Base-by-base conservation (phyloP, 495 filamentous ascomycete species). In the Hypoxylon cercidicola region DNA sequence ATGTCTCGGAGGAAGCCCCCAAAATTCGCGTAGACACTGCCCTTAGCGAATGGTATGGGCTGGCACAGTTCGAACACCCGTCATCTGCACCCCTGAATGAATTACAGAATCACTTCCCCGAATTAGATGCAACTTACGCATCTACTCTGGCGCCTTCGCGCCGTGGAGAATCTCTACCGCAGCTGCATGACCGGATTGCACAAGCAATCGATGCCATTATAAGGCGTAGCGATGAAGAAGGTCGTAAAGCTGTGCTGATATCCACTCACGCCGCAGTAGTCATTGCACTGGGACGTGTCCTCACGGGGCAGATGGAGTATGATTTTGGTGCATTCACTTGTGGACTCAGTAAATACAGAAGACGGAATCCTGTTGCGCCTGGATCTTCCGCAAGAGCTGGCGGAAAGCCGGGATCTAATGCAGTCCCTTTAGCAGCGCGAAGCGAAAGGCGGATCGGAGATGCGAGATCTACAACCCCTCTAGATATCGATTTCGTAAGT, bases 261-360 rank as follows among this genome's bases (percentile, higher is more conserved):
- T 96, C 90, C 74, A 88, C 92, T n/a, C 95, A 99, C 79, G 95
- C 94, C 0, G 95, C 95, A 18, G 83, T 87, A 12, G 81, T 97
- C 68, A 96, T 99, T 69, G 89, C 90, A 5, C 87, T 93, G 54
- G 95, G 93, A 2, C 83, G 95, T 11, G 85, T 82, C 4, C 77
- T 99, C 64, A 97, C 92, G 12, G 91, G 90, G 0, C 55, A 8
- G 86, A 90, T 74, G 69, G 81, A 35, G 60, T 88, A 93, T 57
- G 95, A 98, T 74, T 97, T 97, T 68, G 79, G 80, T 54, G 88
- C 92, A n/a, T 96, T 89, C 67, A 97, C 95, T 13, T 93, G 91
- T 68, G 88, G 89, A 1, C 62, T 99, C 62, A 91, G 85, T 59
- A 88, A 81, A 19, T 81, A 82, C 70, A 76, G 68, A 60, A 73